These are phyloP conservation scores for Pseudonitzschia multistriata DNA, from an alignment of 108 stramenopile genomes.

Conservation along the genomic window DNA sequence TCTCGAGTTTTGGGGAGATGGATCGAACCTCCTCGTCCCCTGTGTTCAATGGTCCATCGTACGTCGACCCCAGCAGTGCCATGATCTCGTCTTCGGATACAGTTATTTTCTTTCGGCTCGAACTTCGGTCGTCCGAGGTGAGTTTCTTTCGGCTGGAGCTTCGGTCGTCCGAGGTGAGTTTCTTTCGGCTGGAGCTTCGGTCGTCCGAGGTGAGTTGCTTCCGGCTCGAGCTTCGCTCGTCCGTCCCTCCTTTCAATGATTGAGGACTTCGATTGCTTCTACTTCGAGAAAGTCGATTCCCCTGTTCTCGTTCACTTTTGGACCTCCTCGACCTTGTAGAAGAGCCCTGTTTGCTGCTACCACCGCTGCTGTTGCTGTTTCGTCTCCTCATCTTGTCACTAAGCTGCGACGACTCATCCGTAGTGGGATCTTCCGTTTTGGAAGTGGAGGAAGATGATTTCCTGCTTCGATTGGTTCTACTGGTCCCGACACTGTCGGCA, in stretches of 20 bases:
- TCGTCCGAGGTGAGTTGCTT: no score
- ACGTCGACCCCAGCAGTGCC: neutral
- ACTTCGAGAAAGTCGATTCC: neutral
- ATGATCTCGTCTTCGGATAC: slow-evolving; percentile 14
- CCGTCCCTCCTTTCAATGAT: neutral
- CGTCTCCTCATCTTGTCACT: neutral
- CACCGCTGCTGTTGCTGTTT: neutral
- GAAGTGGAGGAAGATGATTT: neutral
- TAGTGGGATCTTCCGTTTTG: neutral
- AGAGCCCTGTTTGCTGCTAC: neutral
- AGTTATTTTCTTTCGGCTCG: neutral
- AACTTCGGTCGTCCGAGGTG: no score
- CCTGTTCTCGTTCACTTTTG: neutral
- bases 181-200: neutral
- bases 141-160: neutral
- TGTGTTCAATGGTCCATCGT: neutral
- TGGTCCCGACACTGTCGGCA: neutral
- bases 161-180: neutral
- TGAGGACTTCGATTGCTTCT: neutral
- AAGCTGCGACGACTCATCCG: neutral
- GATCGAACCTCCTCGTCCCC: neutral
- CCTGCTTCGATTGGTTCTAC: neutral
- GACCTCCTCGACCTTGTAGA: neutral
- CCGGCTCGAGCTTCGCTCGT: neutral
- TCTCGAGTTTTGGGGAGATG: neutral